A percentile compares a stretch with the other conserved stretches of the same genome.
Conservation (phyloP, 1,284 basidiomycete genomes). For the Chalciporus piperatoides region DNA sequence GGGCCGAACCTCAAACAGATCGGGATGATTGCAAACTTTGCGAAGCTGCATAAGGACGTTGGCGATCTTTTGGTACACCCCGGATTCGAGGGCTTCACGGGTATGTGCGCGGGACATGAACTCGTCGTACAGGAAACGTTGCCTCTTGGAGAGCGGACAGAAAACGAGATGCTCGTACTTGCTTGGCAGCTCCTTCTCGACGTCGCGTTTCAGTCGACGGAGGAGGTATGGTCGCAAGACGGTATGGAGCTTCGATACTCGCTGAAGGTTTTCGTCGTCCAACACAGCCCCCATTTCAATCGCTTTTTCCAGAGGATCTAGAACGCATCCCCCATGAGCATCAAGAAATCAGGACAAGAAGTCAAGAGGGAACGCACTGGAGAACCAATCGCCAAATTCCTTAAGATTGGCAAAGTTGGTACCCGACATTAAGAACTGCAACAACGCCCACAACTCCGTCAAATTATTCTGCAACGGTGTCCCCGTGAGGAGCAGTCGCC, state of each 20-base stretch:
- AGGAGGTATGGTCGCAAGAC: conserved; percentile 93
- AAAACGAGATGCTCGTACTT: conserved; percentile 95
- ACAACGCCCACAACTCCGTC: conserved; percentile 91
- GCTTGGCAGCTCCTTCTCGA: conserved; percentile 93
- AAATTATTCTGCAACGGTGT: conserved; percentile 96
- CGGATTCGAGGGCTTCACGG: conserved; percentile 80
- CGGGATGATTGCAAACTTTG: conserved; percentile 95
- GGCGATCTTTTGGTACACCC: conserved; percentile 87
- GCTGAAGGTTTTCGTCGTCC: conserved; percentile 84
- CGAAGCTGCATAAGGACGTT: conserved; percentile 97
- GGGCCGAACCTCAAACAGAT: conserved; percentile 92
- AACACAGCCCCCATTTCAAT: conserved; percentile 81
- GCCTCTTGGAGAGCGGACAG: conserved; percentile 90
- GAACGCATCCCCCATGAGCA: conserved; percentile 1
- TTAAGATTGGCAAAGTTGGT: conserved; percentile 90
- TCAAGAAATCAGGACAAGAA: background rate
- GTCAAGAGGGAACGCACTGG: conserved; percentile 56
- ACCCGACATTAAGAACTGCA: conserved; percentile 96
- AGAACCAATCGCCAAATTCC: conserved; percentile 97
- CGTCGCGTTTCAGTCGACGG: conserved; percentile 91
- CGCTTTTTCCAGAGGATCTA: conserved; percentile 91
- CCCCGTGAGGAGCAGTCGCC: conserved; percentile 85
- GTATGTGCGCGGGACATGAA: conserved; percentile 95
- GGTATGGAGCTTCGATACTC: conserved; percentile 87
- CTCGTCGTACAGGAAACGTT: conserved; percentile 97